A percentile compares a stretch with the other conserved stretches of the same genome.
These are phyloP conservation scores for Evansstolkia leycettana DNA, from an alignment of 495 filamentous ascomycete species.

Conservation along the genomic window DNA sequence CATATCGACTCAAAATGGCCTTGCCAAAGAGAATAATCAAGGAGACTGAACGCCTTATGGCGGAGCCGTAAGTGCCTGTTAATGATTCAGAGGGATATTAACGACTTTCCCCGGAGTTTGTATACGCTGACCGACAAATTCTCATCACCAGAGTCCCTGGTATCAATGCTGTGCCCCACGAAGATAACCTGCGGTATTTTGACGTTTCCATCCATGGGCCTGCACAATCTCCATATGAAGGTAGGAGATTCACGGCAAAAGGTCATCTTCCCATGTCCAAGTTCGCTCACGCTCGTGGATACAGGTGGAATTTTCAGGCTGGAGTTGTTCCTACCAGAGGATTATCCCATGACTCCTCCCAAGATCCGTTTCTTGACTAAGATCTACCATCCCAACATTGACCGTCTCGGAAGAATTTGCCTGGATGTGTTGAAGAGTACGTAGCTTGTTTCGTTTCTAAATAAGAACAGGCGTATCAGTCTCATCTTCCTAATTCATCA, in stretches of 20 bases:
- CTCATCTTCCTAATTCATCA: background rate
- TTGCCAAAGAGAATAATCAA: conserved; percentile 96
- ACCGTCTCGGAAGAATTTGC: conserved; percentile 93
- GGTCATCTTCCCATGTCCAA: background rate
- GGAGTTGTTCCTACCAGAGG: conserved; percentile 96
- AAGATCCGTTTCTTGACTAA: conserved; percentile 98
- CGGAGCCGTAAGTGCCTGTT: conserved; percentile 65
- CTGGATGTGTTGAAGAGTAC: conserved; percentile 94
- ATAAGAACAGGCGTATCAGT: no score
- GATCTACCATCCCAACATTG: conserved; percentile 99
- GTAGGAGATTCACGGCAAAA: conserved; percentile 24
- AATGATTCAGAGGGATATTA: background rate
- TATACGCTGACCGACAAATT: background rate
- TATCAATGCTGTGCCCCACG: conserved; percentile 94
- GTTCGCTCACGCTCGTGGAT: conserved; percentile 12
- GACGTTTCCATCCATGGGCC: conserved; percentile 96
- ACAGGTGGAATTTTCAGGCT: conserved; percentile 91
- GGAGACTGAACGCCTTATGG: conserved; percentile 94
- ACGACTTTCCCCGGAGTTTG: conserved; percentile 1
- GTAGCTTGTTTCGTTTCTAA: conserved; percentile 5
- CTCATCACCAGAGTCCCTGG: conserved; percentile 70
- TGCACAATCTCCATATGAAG: conserved; percentile 85
- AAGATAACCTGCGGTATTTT: conserved; percentile 96
- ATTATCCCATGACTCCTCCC: conserved; percentile 98
- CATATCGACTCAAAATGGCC: conserved; percentile 41